Percentiles rank a stretch among this genome's conserved stretches.
Conservation (phyloP, 306 rosid genomes). For the Acacia confusa region DNA sequence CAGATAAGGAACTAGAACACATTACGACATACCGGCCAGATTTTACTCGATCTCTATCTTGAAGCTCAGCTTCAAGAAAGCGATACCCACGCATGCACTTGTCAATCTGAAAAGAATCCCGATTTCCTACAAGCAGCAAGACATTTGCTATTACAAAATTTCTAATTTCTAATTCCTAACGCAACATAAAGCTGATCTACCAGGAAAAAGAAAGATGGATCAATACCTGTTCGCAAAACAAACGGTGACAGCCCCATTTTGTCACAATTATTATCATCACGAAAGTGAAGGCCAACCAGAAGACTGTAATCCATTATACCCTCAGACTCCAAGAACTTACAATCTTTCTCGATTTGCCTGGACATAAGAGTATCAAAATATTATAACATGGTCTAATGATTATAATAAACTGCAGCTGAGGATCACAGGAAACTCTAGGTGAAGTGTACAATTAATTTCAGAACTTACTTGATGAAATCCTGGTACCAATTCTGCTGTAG, state of each 20-base stretch:
- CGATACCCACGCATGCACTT: constrained; percentile 91
- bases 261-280: constrained; percentile 70
- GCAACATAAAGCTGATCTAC: constrained; percentile 8
- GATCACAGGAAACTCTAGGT: not conserved
- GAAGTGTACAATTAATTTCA: not conserved
- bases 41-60: constrained; percentile 84
- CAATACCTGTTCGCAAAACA: constrained; percentile 82
- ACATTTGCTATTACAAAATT: constrained; percentile 9
- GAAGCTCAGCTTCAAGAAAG: constrained; percentile 92
- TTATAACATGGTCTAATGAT: constrained; percentile 29
- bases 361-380: constrained; percentile 20
- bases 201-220: constrained; percentile 1
- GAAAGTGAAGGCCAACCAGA: constrained; percentile 93
- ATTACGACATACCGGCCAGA: constrained; percentile 77
- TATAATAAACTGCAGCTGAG: not conserved
- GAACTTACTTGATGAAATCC: constrained; percentile 76
- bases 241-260: constrained; percentile 91
- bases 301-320: constrained; percentile 99
- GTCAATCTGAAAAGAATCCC: constrained; percentile 80
- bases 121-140: constrained; percentile 55
- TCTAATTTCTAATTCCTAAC: not conserved
- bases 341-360: constrained; percentile 92
- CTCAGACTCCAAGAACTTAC: constrained; percentile 95
- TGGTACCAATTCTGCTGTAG: constrained; percentile 73
- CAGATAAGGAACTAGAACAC: constrained; percentile 18